Base-by-base conservation (phyloP, 1,284 basidiomycete genomes). In the Phellopilus nigrolimitatus region DNA sequence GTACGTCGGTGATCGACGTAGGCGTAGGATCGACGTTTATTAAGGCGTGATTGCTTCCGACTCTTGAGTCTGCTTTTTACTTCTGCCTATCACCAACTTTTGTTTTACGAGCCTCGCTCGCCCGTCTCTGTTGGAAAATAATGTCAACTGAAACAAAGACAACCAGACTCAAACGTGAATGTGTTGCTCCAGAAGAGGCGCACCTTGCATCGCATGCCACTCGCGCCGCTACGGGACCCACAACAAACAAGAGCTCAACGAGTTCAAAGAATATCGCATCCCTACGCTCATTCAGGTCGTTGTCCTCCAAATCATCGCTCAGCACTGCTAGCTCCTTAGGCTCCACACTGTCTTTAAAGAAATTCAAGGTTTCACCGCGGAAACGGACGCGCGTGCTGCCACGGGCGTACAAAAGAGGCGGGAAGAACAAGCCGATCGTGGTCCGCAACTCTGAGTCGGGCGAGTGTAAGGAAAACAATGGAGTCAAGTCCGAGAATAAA, bases 131-230 rank as follows among this genome's bases (percentile, higher is more conserved):
- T 30, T 30, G n/a, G n/a, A n/a, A n/a, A n/a, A n/a, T n/a, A n/a
- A n/a, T n/a, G 9, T 37, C 10, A 80, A 72, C 65, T 91, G 28
- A 88, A 91, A 63, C 73, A 81, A 43, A 34, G 4, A n/a, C n/a
- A n/a, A n/a, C n/a, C n/a, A n/a, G n/a, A n/a, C n/a, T n/a, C n/a
- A n/a, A n/a, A n/a, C n/a, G n/a, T n/a, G n/a, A n/a, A n/a, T n/a
- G n/a, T n/a, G n/a, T n/a, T n/a, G n/a, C n/a, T n/a, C n/a, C n/a
- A n/a, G n/a, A n/a, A n/a, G n/a, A n/a, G n/a, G n/a, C n/a, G n/a
- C n/a, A n/a, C n/a, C n/a, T n/a, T n/a, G n/a, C n/a, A n/a, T n/a
- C n/a, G n/a, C n/a, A n/a, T n/a, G 34, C 34, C 34, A 37, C 33
- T 36, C 13, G n/a, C n/a, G n/a, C 13, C 33, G 13, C 33, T 13